phyloP scores from a whole-genome alignment of 768 basidiomycete genomes.

The Lactarius quietus region DNA sequence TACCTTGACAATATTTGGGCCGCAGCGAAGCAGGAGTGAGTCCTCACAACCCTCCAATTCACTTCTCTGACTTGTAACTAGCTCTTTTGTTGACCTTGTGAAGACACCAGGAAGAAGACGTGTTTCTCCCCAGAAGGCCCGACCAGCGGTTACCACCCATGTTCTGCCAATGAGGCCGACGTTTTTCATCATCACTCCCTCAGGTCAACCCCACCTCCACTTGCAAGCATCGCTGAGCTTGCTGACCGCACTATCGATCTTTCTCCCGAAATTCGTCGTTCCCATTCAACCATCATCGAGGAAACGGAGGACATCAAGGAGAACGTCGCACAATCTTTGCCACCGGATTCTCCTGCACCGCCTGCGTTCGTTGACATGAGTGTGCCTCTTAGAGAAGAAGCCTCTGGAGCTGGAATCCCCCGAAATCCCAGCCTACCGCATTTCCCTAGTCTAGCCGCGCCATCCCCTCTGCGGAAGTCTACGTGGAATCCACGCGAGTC shows the following conservation, averaged over 20 bases:
- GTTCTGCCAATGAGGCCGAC: conserved; percentile 66
- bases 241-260: not conserved
- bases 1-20: conserved; percentile 70
- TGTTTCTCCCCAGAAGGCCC: conserved; percentile 48
- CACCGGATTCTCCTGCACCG: conserved; percentile 6
- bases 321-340: not conserved
- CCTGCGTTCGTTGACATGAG: conserved; percentile 21
- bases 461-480: conserved; percentile 67
- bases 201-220: conserved; percentile 6
- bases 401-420: conserved; percentile 28
- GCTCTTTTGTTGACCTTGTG: conserved; percentile 72
- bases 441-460: conserved; percentile 65
- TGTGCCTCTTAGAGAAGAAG: conserved; percentile 28
- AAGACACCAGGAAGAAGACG: conserved; percentile 82
- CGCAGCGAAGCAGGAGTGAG: conserved; percentile 62
- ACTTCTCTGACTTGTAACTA: conserved; percentile 30
- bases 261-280: not conserved
- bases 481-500: conserved; percentile 49
- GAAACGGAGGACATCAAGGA: conserved; percentile 18
- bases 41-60: not conserved
- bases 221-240: not conserved
- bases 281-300: conserved; percentile 5
- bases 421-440: conserved; percentile 43
- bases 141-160: conserved; percentile 33
- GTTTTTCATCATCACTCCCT: conserved; percentile 12